Base-by-base conservation (phyloP, 2,329 filamentous ascomycete species). In the Graphilbum fragrans region DNA sequence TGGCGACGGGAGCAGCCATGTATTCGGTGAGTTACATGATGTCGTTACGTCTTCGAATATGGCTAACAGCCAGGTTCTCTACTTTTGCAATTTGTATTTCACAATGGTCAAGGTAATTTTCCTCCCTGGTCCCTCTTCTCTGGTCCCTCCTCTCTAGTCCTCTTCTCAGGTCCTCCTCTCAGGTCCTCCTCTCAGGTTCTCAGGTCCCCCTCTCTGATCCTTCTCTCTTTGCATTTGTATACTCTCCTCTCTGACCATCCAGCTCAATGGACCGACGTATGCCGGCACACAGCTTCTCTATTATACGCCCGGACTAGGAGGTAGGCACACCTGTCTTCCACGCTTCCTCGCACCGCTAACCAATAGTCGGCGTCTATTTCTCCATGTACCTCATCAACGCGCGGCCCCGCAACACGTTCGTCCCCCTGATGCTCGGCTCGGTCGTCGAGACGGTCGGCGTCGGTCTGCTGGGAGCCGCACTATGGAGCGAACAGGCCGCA, bases 261-360 rank as follows among this genome's bases (percentile, higher is more conserved):
- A 45, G 44, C 35, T 35, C 9, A 41, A 72, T 45, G 54, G 47
- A 46, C 27, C 64, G 59, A 18, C 67, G 16, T 51, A 70, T 35
- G 66, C 75, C 2, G 76, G 76, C 4, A 51, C 68, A 1, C 69
- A 79, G 45, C 61, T 83, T 10, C 57, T 82, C 2, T 82, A 70
- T 53, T 83, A 77, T 49, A 67, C 77, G 1, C 77, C 78, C 0
- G 78, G 79, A 0, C 57, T 82, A 11, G 77, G 65, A 53, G 66
- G 70, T 73, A 54, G 45, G 59, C 55, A n/a, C 8, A n/a, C 7
- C 45, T n/a, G 0, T 7, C 14, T 7, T 20, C 27, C 10, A 3
- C 18, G 18, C 37, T 3, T 38, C 19, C 37, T 19, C 17, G 18
- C 12, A 17, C 36, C 38, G 21, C n/a, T 21, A 20, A 23, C 36